phyloP scores from a whole-genome alignment of 768 basidiomycete genomes.

The Psilocybe subaeruginosa region DNA sequence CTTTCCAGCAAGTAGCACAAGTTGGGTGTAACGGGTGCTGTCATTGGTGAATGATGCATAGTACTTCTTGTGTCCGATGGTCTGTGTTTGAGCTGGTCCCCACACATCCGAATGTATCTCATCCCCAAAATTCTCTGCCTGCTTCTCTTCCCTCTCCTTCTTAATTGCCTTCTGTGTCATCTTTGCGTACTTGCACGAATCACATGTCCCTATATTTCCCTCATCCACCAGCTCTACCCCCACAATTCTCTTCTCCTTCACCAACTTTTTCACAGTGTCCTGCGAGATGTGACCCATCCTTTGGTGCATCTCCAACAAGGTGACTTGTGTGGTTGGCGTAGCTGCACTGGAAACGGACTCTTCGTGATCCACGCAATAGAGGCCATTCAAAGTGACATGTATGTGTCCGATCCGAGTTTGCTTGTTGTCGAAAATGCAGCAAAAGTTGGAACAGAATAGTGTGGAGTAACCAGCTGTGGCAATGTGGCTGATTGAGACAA shows the following conservation, averaged over 20 bases:
- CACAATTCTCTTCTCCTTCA: constrained; percentile 26
- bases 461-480: constrained; percentile 21
- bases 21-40: constrained; percentile 23
- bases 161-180: constrained; percentile 26
- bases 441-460: constrained; percentile 25
- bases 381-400: constrained; percentile 17
- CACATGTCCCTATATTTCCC: constrained; percentile 26
- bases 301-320: constrained; percentile 26
- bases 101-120: constrained; percentile 39
- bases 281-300: constrained; percentile 29
- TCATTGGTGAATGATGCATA: constrained; percentile 39
- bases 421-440: constrained; percentile 26
- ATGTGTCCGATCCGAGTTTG: constrained; percentile 22
- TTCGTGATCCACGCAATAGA: constrained; percentile 18
- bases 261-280: constrained; percentile 23
- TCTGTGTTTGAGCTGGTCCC: constrained; percentile 32
- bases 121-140: constrained; percentile 29
- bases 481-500: too few species aligned
- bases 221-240: constrained; percentile 28
- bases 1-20: constrained; percentile 31
- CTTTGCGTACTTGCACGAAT: constrained; percentile 33
- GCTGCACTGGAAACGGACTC: constrained; percentile 3
- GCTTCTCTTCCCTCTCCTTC: constrained; percentile 24
- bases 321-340: constrained; percentile 9
- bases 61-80: constrained; percentile 27